Percentiles rank a stretch among this genome's conserved stretches.
Evolutionary conservation across 2,329 filamentous ascomycete species (phyloP).

Genomic region (Aspergillus brunneoviolaceus): DNA sequence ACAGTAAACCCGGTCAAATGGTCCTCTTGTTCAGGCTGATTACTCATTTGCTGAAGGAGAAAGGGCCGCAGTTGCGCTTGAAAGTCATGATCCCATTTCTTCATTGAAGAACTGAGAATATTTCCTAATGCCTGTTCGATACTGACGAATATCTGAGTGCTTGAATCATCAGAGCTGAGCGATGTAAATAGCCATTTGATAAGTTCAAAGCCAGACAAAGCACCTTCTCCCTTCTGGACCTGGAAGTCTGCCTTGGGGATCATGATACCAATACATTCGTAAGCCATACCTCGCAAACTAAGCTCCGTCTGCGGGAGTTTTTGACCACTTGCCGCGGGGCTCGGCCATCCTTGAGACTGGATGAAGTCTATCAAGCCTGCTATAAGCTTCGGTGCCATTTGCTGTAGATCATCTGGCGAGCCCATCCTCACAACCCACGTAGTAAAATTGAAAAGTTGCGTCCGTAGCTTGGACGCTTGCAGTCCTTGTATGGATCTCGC

Average conservation of each 20-base stretch:
- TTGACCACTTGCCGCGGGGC: conserved; percentile 52
- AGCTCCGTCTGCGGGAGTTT: conserved; percentile 61
- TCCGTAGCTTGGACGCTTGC: conserved; percentile 76
- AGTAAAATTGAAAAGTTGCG: conserved; percentile 80
- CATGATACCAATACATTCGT: conserved; percentile 85
- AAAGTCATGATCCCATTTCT: conserved; percentile 44
- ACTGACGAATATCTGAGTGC: conserved; percentile 73
- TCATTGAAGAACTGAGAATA: conserved; percentile 61
- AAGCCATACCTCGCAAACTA: conserved; percentile 73
- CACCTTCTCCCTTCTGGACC: conserved; percentile 28
- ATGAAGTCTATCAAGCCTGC: conserved; percentile 71
- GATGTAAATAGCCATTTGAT: conserved; percentile 81
- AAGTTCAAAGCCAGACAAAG: conserved; percentile 51
- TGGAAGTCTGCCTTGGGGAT: conserved; percentile 51
- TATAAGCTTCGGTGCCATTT: conserved; percentile 68
- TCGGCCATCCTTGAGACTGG: conserved; percentile 79
- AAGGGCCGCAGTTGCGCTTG: conserved; percentile 53
- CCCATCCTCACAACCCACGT: conserved; percentile 82
- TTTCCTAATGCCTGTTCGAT: conserved; percentile 87
- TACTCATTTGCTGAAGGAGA: conserved; percentile 67
- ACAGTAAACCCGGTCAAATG: conserved; percentile 43
- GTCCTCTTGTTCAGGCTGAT: conserved; percentile 44
- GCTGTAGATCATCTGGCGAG: conserved; percentile 57
- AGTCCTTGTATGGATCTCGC: conserved; percentile 57
- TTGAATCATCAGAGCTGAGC: conserved; percentile 73